phyloP scores from a whole-genome alignment of 345 rosid species.

The Erucastrum elatum region DNA sequence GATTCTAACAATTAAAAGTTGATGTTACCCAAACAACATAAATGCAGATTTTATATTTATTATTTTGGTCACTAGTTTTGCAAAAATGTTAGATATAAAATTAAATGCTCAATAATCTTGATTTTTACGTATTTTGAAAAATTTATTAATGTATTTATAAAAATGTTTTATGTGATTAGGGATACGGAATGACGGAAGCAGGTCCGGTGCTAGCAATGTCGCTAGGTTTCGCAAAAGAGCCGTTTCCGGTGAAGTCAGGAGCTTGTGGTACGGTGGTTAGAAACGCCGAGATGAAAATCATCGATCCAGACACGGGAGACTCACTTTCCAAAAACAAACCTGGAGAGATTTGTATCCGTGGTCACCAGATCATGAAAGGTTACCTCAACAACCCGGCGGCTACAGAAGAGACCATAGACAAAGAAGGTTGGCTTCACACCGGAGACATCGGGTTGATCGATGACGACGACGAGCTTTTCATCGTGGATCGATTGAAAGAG shows the following conservation, averaged over 20 bases:
- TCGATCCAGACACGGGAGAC: slow-evolving; percentile 60
- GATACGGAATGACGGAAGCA: slow-evolving; percentile 93
- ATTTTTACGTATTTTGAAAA: background rate
- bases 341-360: slow-evolving; percentile 89
- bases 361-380: slow-evolving; percentile 84
- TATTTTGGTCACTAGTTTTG: background rate
- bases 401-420: slow-evolving; percentile 46
- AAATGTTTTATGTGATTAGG: slow-evolving; percentile 47
- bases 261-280: slow-evolving; percentile 84
- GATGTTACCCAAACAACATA: background rate
- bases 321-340: slow-evolving; percentile 56
- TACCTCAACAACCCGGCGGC: slow-evolving; percentile 50
- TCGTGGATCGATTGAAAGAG: slow-evolving; percentile 68
- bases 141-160: background rate
- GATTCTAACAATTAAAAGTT: background rate
- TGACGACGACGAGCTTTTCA: slow-evolving; percentile 55
- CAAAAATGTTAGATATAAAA: background rate
- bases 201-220: slow-evolving; percentile 83
- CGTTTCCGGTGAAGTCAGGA: slow-evolving; percentile 65
- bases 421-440: slow-evolving; percentile 53
- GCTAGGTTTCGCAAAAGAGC: slow-evolving; percentile 72
- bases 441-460: slow-evolving; percentile 52
- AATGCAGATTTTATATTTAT: background rate
- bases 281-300: slow-evolving; percentile 53
- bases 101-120: background rate